These are phyloP conservation scores for Dryas drummondii DNA, from an alignment of 306 rosid species.

Conservation along the genomic window DNA sequence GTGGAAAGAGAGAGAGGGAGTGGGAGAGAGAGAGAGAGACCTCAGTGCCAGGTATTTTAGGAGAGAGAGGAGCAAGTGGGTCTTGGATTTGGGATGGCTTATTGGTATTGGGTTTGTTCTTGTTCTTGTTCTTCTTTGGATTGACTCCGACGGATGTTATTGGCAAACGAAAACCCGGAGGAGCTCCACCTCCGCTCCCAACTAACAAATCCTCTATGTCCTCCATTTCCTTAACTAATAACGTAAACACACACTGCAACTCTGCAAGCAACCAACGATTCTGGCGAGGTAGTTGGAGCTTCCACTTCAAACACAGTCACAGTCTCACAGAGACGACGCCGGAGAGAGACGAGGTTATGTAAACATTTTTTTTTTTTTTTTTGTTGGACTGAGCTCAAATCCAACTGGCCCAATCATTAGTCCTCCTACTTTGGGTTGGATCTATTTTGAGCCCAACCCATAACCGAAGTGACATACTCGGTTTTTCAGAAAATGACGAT, in stretches of 20 bases:
- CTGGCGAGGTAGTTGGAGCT: neutral
- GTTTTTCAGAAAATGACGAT: no score
- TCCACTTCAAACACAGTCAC: neutral
- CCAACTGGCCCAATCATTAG: no score
- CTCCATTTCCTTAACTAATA: conserved; percentile 46
- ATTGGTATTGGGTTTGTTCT: conserved; percentile 3
- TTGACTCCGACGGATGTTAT: conserved; percentile 47
- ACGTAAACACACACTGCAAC: neutral
- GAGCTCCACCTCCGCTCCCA: conserved; percentile 44
- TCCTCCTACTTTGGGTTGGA: no score
- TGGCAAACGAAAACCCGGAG: conserved; percentile 80
- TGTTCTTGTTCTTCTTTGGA: conserved; percentile 47
- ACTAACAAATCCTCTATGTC: conserved; percentile 81
- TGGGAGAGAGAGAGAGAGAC: conserved; percentile 30
- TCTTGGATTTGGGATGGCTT: conserved; percentile 31
- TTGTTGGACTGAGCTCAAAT: no score
- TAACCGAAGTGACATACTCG: no score
- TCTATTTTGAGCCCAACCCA: no score
- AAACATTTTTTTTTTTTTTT: no score
- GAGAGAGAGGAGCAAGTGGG: conserved; percentile 23
- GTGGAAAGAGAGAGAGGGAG: neutral
- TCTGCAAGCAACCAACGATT: neutral
- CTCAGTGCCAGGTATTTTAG: conserved; percentile 82
- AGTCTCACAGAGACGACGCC: neutral
- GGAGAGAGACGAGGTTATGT: neutral